Percentiles rank a stretch among this genome's conserved stretches.
phyloP scores from a whole-genome alignment of 2,329 filamentous ascomycete genomes.

The Graphilbum fragrans region DNA sequence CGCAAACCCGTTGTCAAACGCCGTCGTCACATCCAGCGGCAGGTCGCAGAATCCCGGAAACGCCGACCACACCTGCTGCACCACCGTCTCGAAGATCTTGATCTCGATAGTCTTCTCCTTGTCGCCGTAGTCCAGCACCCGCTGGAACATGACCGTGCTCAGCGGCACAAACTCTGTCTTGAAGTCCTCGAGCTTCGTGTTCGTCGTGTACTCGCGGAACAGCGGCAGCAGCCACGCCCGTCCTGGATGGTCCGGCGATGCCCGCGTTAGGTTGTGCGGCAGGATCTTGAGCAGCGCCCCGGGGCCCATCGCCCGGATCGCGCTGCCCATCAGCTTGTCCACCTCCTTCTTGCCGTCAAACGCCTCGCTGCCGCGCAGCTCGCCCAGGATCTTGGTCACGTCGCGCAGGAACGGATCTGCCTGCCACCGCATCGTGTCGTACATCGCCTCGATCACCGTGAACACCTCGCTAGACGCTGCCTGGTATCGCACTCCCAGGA shows the following conservation, averaged over 20 bases:
- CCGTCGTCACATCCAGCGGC: slow-evolving; percentile 61
- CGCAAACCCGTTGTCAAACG: slow-evolving; percentile 81
- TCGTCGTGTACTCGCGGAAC: slow-evolving; percentile 78
- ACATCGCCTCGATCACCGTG: slow-evolving; percentile 74
- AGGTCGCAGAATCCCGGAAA: slow-evolving; percentile 92
- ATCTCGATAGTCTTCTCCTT: slow-evolving; percentile 88
- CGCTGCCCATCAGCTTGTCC: slow-evolving; percentile 78
- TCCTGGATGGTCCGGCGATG: slow-evolving; percentile 65
- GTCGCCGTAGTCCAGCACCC: slow-evolving; percentile 68
- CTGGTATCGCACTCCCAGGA: slow-evolving; percentile 86
- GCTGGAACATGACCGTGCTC: slow-evolving; percentile 82
- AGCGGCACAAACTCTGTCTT: slow-evolving; percentile 74
- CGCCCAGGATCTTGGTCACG: slow-evolving; percentile 69
- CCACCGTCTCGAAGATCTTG: slow-evolving; percentile 94
- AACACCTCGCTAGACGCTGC: slow-evolving; percentile 93
- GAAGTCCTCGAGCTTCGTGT: slow-evolving; percentile 81
- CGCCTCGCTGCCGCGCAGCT: slow-evolving; percentile 74
- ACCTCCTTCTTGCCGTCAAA: slow-evolving; percentile 93
- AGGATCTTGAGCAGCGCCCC: slow-evolving; percentile 71
- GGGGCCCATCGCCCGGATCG: slow-evolving; percentile 81
- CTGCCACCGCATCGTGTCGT: slow-evolving; percentile 76
- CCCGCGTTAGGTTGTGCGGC: slow-evolving; percentile 73
- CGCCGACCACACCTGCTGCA: slow-evolving; percentile 90
- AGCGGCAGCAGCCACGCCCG: slow-evolving; percentile 92
- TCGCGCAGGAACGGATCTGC: slow-evolving; percentile 66